Evolutionary conservation across 495 filamentous ascomycete species (phyloP).

Genomic region (Hypoxylon rickii): DNA sequence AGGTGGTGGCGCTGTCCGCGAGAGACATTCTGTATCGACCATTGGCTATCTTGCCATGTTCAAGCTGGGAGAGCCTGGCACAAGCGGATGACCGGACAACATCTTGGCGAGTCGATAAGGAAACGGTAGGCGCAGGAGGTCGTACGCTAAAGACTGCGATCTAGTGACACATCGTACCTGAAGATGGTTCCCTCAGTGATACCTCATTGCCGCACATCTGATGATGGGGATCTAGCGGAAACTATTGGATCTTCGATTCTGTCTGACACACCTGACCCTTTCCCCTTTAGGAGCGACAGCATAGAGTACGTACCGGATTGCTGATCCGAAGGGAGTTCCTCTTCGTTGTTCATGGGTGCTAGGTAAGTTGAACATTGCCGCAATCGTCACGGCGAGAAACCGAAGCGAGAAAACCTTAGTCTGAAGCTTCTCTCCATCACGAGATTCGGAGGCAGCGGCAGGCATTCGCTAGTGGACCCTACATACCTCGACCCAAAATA

Average conservation of each 20-base stretch:
- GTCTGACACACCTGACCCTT: conserved; percentile 38
- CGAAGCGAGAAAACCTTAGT: conserved; percentile 10
- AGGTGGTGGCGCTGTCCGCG: conserved; percentile 30
- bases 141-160: conserved; percentile 35
- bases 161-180: conserved; percentile 36
- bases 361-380: conserved; percentile 10
- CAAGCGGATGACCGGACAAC: conserved; percentile 35
- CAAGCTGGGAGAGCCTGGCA: conserved; percentile 27
- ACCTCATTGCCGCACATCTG: conserved; percentile 30
- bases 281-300: conserved; percentile 33
- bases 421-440: conserved; percentile 17
- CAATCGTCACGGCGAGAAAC: conserved; percentile 14
- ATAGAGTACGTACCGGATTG: conserved; percentile 26
- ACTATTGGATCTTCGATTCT: conserved; percentile 34
- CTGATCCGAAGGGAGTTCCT: conserved; percentile 16
- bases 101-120: conserved; percentile 39
- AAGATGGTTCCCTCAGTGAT: conserved; percentile 37
- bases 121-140: conserved; percentile 31
- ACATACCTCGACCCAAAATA: conserved; percentile 20
- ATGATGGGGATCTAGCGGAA: conserved; percentile 28
- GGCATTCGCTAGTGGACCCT: conserved; percentile 31
- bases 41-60: conserved; percentile 31
- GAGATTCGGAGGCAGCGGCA: conserved; percentile 20
- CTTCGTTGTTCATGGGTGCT: neutral
- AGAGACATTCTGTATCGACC: conserved; percentile 30